Base-by-base conservation (phyloP, 2,329 filamentous ascomycete genomes). In the Claviceps sorghi region DNA sequence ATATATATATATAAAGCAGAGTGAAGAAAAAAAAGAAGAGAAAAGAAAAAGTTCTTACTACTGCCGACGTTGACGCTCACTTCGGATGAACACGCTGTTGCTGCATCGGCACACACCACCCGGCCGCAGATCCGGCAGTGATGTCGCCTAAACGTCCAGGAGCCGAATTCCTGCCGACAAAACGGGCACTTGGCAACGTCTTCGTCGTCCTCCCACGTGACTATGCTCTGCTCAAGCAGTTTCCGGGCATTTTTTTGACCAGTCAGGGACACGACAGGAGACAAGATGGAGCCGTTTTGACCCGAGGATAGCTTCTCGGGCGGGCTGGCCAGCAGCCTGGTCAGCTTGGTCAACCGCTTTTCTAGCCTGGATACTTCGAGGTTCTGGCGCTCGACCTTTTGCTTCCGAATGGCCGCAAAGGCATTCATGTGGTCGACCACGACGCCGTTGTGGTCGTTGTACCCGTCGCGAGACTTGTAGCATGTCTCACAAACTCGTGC, bases 401-500 rank as follows among this genome's bases (percentile, higher is more conserved):
- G 86, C 60, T 84, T 79, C 54, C 93, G 75, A n/a, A 85, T 76
- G 3, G 76, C 75, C 13, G 75, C 69, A 60, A 98, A 96, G 3
- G 72, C 71, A n/a, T 72, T 70, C 3, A 80, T 89, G 60, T 89
- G 85, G 60, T 95, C 83, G 54, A 82, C 74, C 53, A 82, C 72
- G 2, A 83, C 66, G 1, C 89, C 87, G 52, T 78, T 79, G 60
- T 91, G 85, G 62, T 98, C 90, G 64, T 94, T 95, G 68, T 98
- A 98, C 3, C 93, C 93, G 29, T 90, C 88, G 61, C 93, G 80
- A 50, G 89, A 95, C 71, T 96, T 97, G 71, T 93, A 98, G 69
- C 93, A 98, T n/a, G 93, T 97, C 71, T 98, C 93, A 64, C 93
- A 98, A 2, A 97, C 91, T 50, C 93, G 74, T 60, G 88, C 95